phyloP scores from a whole-genome alignment of 148 eudicot species.

The Rhododendron williamsianum region DNA sequence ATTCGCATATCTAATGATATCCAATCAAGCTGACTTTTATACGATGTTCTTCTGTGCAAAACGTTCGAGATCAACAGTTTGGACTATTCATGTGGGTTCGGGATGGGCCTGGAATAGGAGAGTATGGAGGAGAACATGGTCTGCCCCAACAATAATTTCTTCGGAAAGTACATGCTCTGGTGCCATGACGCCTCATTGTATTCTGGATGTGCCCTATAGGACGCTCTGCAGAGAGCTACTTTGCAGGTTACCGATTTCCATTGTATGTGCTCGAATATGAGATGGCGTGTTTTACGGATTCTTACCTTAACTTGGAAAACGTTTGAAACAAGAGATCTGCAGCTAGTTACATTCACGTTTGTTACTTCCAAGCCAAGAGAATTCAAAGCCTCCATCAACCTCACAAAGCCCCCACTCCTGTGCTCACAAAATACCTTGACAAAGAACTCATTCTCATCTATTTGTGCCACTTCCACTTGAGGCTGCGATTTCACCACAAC shows the following conservation, averaged over 20 bases:
- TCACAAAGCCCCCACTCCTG: slow-evolving; percentile 77
- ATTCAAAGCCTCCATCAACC: slow-evolving; percentile 67
- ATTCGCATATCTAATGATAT: neutral
- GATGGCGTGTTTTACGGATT: neutral
- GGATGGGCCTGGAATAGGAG: too few species aligned
- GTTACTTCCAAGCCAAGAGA: slow-evolving; percentile 75
- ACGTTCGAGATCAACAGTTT: too few species aligned
- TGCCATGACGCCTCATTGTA: neutral
- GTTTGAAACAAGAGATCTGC: slow-evolving; percentile 64
- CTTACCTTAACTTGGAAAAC: slow-evolving; percentile 82
- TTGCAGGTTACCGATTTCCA: too few species aligned
- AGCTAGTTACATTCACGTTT: slow-evolving; percentile 70
- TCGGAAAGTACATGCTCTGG: neutral
- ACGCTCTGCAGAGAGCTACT: too few species aligned
- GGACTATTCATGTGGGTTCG: too few species aligned
- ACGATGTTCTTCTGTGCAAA: too few species aligned
- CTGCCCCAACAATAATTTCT: neutral
- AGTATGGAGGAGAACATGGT: too few species aligned
- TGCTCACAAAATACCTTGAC: slow-evolving; percentile 94
- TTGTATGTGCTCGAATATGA: too few species aligned
- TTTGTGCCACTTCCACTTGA: slow-evolving; percentile 80
- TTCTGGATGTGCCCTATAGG: too few species aligned
- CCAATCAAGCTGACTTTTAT: too few species aligned
- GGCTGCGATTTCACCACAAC: slow-evolving; percentile 38
- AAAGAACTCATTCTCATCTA: slow-evolving; percentile 79